Base-by-base conservation (phyloP, 352 stramenopile species). In the Peronospora destructor region DNA sequence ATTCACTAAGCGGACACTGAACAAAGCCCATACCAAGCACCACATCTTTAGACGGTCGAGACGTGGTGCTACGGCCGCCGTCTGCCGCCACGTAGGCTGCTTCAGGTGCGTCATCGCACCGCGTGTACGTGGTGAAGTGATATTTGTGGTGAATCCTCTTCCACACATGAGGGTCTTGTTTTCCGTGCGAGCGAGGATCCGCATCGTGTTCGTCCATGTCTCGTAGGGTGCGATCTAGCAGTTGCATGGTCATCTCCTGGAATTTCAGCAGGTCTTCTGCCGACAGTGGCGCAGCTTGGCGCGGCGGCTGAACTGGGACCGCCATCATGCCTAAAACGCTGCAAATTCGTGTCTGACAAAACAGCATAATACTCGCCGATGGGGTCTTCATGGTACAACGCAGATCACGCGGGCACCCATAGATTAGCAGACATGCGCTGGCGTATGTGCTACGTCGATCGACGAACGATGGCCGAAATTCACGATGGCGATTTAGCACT, bases 21-120 rank as follows among this genome's bases (percentile, higher is more conserved):
- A 78, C 59, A 38, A 41, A 71, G 4, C 70, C 70, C 55, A 74
- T 68, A 17, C 68, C 56, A 16, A 77, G 53, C n/a, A 81, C 38
- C 34, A 72, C 55, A 33, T 70, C 61, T 42, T 70, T 70, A 10
- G 51, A 66, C 7, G 51, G 64, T 19, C 52, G 49, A 4, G 55
- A 65, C 13, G 59, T 61, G 23, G 49, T 68, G 37, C 59, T 65
- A 16, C 50, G 51, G 19, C 55, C 39, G 6, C 50, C 59, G 30
- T 66, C 55, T n/a, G 59, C 59, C 9, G 49, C 49, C 38, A 66
- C 54, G 55, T 72, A 62, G 17, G 63, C 45, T 8, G 54, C 43
- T 43, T 67, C 63, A 17, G 52, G 56, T n/a, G 55, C 51, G 35
- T 56, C 39, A 34, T 66, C 50, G 29, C 54, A 61, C 25, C 61